Evolutionary conservation across 116 monocot species (phyloP).

Genomic region (Papilionanthe hybrid): DNA sequence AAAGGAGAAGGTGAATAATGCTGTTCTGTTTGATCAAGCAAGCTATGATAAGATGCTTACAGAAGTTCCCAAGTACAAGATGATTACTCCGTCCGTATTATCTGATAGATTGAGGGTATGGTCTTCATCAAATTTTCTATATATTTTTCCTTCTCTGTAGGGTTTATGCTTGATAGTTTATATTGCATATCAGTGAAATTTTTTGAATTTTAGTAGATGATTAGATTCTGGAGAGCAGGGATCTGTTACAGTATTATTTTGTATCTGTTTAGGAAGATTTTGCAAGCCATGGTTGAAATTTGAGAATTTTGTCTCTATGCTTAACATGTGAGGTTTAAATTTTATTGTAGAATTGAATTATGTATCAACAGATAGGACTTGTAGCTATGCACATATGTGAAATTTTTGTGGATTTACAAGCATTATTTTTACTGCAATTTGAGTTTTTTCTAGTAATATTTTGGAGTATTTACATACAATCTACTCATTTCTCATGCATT

Average conservation of each 20-base stretch:
- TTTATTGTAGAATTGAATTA: no score
- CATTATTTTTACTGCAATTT: no score
- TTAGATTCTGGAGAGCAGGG: background rate
- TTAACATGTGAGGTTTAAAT: no score
- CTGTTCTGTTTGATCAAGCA: slow-evolving; percentile 22
- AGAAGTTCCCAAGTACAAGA: slow-evolving; percentile 30
- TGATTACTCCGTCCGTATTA: slow-evolving; percentile 27
- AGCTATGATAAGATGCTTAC: slow-evolving; percentile 28
- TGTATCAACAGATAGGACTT: no score
- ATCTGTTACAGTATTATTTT: background rate
- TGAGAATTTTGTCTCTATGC: background rate
- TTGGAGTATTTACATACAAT: no score
- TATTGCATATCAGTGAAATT: background rate
- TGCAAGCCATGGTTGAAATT: background rate
- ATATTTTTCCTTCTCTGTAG: background rate
- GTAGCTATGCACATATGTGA: no score
- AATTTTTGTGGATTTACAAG: no score
- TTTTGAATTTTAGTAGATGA: background rate
- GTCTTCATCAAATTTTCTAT: background rate
- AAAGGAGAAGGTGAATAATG: slow-evolving; percentile 32
- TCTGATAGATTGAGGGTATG: slow-evolving; percentile 29
- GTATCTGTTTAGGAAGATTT: background rate
- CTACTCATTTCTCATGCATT: no score
- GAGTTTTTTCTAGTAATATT: no score
- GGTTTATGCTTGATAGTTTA: background rate